Evolutionary conservation across 2,329 filamentous ascomycete genomes (phyloP), one percentile per base, ranked within the genome.

Genomic region (Chaetothyriales sp.): DNA sequence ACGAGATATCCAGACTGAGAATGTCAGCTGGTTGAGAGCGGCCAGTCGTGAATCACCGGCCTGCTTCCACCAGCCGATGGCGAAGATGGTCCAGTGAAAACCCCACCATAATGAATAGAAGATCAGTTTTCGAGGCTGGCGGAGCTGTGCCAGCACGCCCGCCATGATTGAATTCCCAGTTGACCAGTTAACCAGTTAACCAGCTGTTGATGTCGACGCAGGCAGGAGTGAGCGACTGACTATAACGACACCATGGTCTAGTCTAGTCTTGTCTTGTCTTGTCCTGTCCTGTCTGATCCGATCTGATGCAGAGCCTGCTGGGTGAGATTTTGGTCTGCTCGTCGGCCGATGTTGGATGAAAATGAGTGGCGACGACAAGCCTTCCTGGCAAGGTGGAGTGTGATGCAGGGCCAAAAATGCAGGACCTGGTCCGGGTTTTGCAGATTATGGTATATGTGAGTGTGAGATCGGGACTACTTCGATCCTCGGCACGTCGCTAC

Each of bases 1-100:
- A 74, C 92, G 81, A 25, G 92, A 96, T 53, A 95, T 79, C 90
- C 90, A 98, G 51, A 98, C 92, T 2, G 90, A 96, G 69, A 77
- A 96, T 50, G 76, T 75, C 47, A 98, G 78, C 0, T 71, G 77
- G 68, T 98, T 98, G 46, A 98, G 76, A 43, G 77, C 78, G 4
- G 83, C 82, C 25, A 98, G 74, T 51, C 79, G 78, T 8, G 65
- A 55, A 63, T 95, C 84, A 4, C 64, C 59, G 32, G 68, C 74
- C 73, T 98, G 92, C 61, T 92, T 83, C 62, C 74, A 85, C 88
- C 88, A 95, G 76, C 88, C 88, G 61, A 80, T 78, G 43, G 77
- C 83, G 65, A 95, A 95, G n/a, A 93, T 66, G 20, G 74, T 81
- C 66, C 80, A 80, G 63, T 95, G 88, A 43, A 86, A 70, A 2